Evolutionary conservation across 345 rosid genomes (phyloP).

Genomic region (Citrus sp.): DNA sequence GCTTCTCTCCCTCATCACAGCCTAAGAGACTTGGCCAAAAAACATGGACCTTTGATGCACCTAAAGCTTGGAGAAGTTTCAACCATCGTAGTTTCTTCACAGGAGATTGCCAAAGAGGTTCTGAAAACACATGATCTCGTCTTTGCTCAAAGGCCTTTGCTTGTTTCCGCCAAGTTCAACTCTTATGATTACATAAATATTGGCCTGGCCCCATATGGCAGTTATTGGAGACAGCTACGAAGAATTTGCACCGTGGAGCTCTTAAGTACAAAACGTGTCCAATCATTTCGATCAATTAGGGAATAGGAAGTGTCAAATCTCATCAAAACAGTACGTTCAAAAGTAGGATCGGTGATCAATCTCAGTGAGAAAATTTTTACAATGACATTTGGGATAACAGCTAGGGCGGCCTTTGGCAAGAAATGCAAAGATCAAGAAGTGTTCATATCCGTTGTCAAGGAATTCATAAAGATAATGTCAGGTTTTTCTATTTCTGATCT

Average conservation of each 20-base stretch:
- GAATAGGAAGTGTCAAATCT: slow-evolving; percentile 1
- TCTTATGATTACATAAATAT: background rate
- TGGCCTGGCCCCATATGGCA: slow-evolving; percentile 10
- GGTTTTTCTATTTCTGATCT: slow-evolving; percentile 32
- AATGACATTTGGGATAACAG: background rate
- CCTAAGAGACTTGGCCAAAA: slow-evolving; percentile 15
- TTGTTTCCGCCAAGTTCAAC: slow-evolving; percentile 1
- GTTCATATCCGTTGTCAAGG: slow-evolving; percentile 19
- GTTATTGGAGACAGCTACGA: background rate
- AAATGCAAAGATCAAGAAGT: background rate
- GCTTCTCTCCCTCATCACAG: slow-evolving; percentile 16
- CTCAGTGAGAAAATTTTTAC: background rate
- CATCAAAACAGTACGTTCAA: background rate
- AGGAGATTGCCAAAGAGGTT: slow-evolving; percentile 13
- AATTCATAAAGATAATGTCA: slow-evolving; percentile 16
- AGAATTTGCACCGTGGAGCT: background rate
- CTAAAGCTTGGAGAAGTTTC: slow-evolving; percentile 28
- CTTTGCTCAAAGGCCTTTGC: slow-evolving; percentile 24
- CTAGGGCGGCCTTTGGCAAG: slow-evolving; percentile 3
- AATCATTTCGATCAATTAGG: slow-evolving; percentile 3
- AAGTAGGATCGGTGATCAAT: background rate
- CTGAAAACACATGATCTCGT: slow-evolving; percentile 25
- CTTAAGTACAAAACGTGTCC: background rate
- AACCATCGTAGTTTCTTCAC: slow-evolving; percentile 25
- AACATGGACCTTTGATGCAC: slow-evolving; percentile 31